Base-by-base conservation (phyloP, 148 eudicot species). In the Tetragonia tetragonoides region DNA sequence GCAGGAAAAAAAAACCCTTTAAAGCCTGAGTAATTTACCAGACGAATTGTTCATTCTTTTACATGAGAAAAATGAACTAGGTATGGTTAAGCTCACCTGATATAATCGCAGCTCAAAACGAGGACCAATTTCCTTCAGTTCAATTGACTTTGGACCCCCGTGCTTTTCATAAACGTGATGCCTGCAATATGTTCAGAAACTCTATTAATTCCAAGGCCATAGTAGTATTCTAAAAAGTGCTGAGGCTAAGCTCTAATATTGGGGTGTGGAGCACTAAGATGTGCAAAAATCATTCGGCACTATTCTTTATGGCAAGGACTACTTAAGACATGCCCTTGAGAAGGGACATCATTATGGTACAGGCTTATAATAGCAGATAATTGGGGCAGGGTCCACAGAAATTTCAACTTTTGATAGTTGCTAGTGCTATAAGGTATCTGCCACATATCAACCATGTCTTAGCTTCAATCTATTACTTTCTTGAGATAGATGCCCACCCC, bases 51-150 rank as follows among this genome's bases (percentile, higher is more conserved):
- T 66, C 14, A 37, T 38, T 76, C 6, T 18, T 20, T 65, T 4
- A 16, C 12, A 47, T 28, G 1, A 9, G 18, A 24, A 78, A 60
- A 37, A 70, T 44, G 46, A 69, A 78, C 44, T 60, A 46, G 28
- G 42, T 24, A 68, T 23, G 46, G 72, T 10, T 41, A 46, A 23
- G 72, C 54, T 79, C 76, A 91, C 99, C 97, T 86, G 88, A 86
- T 91, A 95, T 44, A 90, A 82, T 80, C 87, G 80, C 81, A 95
- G 72, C 84, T 95, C 99, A 79, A 95, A 95, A 61, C 99, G 97
- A 80, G 99, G 99, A 74, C 99, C 99, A 74, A 95, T 85, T 85
- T 95, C 99, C 84, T 95, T 93, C 79, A 93, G 81, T 60, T 91
- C 97, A 79, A 93, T 70, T 42, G 97, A 95, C 77, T 91, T 90